These are phyloP conservation scores for Fusarium sp. DNA, from an alignment of 2,329 filamentous ascomycete genomes.

Conservation along the genomic window DNA sequence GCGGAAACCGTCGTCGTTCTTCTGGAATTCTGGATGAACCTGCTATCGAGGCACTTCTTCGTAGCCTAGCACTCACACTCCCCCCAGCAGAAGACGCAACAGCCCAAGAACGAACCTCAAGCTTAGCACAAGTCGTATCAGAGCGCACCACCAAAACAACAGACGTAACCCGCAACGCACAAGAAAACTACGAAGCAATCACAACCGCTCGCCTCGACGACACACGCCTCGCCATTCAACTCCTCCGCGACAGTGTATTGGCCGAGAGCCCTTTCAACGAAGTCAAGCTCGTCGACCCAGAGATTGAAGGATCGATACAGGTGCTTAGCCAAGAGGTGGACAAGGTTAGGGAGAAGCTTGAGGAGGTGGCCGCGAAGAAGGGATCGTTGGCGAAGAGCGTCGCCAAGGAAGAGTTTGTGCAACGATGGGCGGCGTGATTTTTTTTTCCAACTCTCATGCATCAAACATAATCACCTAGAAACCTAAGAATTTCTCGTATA, in stretches of 20 bases:
- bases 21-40: constrained; percentile 50
- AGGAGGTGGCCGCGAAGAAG: constrained; percentile 49
- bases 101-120: constrained; percentile 40
- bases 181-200: constrained; percentile 59
- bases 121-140: constrained; percentile 48
- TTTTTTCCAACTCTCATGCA: background rate
- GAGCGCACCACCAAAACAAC: constrained; percentile 55
- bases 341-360: constrained; percentile 51
- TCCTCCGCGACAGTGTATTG: constrained; percentile 60
- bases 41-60: constrained; percentile 58
- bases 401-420: constrained; percentile 58
- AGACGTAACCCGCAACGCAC: constrained; percentile 55
- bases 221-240: constrained; percentile 56
- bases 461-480: background rate
- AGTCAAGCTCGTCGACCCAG: constrained; percentile 61
- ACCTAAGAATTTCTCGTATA: background rate
- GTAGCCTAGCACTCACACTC: constrained; percentile 55
- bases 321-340: constrained; percentile 57
- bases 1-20: constrained; percentile 47
- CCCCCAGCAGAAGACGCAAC: constrained; percentile 46
- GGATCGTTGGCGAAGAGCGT: constrained; percentile 51
- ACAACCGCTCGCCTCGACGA: constrained; percentile 56
- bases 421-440: constrained; percentile 43
- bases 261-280: constrained; percentile 59
- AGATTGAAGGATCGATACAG: constrained; percentile 60